Base-by-base conservation (phyloP, 768 basidiomycete genomes). In the Boletellus ananiceps region DNA sequence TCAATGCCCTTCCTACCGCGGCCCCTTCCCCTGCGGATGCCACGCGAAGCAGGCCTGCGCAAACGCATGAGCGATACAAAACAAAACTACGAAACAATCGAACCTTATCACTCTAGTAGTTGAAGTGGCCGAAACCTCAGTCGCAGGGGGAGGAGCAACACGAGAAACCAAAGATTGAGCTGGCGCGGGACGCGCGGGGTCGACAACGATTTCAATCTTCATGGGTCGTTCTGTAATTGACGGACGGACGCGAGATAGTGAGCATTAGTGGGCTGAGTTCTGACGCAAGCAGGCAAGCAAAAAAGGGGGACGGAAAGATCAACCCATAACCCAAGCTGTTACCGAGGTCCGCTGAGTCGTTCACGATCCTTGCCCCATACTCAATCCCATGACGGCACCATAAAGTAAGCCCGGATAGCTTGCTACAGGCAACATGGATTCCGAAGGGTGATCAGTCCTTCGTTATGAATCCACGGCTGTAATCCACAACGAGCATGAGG, bases 191-290 rank as follows among this genome's bases (percentile, higher is more conserved):
- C 80, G 78, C 39, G 84, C 78, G 12, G 91, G 91, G 73, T 95
- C 91, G 66, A 95, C 79, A 39, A 98, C 83, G 57, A 98, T 91
- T 78, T 99, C 95, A 55, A 98, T 93, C 78, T 93, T 95, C 93
- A 98, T 96, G 19, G 92, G 89, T 58, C 90, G 89, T 79, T 90
- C 95, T 98, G 64, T 70, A 70, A 67, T 63, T 58, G 66, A 58
- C 54, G 61, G 57, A 62, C 56, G 67, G 42, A 49, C 51, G 73
- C 62, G 51, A 35, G 60, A 70, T 57, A 71, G 65, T 66, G 55
- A 62, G 59, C 52, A 47, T 66, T 57, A 69, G 66, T 63, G 56
- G 68, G 64, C 52, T 62, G 66, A 66, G 62, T 58, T 61, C 62
- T 58, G 66, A 59, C 50, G 62, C 55, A 62, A 63, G 68, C 61